Percentiles rank a stretch among this genome's conserved stretches.
phyloP scores from a whole-genome alignment of 2,329 filamentous ascomycete species.

The Blastomyces gilchristii region DNA sequence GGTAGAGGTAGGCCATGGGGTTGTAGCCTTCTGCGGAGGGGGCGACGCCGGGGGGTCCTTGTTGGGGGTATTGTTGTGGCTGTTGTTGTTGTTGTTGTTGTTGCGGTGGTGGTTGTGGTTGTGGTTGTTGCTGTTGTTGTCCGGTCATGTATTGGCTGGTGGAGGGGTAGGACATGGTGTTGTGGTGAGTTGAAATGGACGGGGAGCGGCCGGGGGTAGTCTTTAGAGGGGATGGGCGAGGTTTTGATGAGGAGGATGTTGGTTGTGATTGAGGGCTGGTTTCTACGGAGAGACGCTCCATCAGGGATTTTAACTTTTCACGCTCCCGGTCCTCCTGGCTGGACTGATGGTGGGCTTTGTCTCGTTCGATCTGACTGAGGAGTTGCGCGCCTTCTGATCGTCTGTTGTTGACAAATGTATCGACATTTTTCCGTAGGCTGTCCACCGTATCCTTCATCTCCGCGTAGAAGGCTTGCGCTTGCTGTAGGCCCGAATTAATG shows the following conservation, averaged over 20 bases:
- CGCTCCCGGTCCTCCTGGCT: constrained; percentile 68
- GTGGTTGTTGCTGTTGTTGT: constrained; percentile 15
- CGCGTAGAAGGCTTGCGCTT: constrained; percentile 84
- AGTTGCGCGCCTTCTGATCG: constrained; percentile 84
- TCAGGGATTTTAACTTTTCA: constrained; percentile 73
- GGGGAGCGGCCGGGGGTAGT: constrained; percentile 24
- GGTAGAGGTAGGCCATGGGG: constrained; percentile 41
- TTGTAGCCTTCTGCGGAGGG: constrained; percentile 38
- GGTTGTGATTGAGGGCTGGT: constrained; percentile 36
- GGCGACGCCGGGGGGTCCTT: constrained; percentile 27
- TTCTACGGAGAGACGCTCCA: constrained; percentile 92
- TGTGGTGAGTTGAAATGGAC: constrained; percentile 32
- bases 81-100: constrained; percentile 12
- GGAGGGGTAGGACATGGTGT: constrained; percentile 26
- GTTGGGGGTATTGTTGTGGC: constrained; percentile 29
- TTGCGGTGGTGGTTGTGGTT: background rate
- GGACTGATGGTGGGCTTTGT: constrained; percentile 51
- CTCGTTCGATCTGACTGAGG: constrained; percentile 75
- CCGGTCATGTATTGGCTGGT: constrained; percentile 10
- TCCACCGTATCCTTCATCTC: constrained; percentile 95
- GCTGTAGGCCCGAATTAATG: constrained; percentile 70
- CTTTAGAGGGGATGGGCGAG: constrained; percentile 24
- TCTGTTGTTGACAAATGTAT: constrained; percentile 91
- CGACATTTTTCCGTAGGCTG: constrained; percentile 88
- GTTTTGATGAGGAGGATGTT: constrained; percentile 35